phyloP scores from a whole-genome alignment of 1,284 basidiomycete species.

The Cerrena zonata region DNA sequence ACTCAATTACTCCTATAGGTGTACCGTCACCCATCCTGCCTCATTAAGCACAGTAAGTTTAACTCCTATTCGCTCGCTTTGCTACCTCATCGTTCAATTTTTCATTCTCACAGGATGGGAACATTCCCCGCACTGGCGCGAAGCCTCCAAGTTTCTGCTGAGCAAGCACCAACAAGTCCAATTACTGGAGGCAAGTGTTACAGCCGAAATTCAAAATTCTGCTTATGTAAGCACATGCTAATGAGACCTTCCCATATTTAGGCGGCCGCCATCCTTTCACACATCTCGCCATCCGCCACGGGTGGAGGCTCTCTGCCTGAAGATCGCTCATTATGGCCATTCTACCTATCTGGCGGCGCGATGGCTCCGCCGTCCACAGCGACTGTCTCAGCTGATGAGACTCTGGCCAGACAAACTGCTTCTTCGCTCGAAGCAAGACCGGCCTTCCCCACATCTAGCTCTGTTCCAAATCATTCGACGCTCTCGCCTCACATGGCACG shows the following conservation, averaged over 20 bases:
- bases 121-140: constrained; percentile 94
- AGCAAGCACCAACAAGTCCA: constrained; percentile 99
- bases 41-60: constrained; percentile 79
- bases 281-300: constrained; percentile 61
- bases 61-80: not conserved
- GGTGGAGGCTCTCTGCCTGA: constrained; percentile 81
- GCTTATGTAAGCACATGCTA: not conserved
- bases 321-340: constrained; percentile 84
- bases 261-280: constrained; percentile 92
- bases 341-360: constrained; percentile 65
- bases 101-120: constrained; percentile 56
- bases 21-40: constrained; percentile 89
- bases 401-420: constrained; percentile 12
- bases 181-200: constrained; percentile 80
- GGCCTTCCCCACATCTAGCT: constrained; percentile 35
- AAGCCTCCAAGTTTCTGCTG: constrained; percentile 88
- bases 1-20: too few species aligned
- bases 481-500: constrained; percentile 24
- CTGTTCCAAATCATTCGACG: constrained; percentile 32
- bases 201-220: constrained; percentile 1
- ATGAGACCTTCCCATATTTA: constrained; percentile 22
- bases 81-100: not conserved
- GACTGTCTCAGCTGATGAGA: constrained; percentile 11
- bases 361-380: constrained; percentile 48
- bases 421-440: constrained; percentile 19